Evolutionary conservation across 2,329 filamentous ascomycete genomes (phyloP), one percentile per base, ranked within the genome.

Genomic region (Fusarium veterinarium): DNA sequence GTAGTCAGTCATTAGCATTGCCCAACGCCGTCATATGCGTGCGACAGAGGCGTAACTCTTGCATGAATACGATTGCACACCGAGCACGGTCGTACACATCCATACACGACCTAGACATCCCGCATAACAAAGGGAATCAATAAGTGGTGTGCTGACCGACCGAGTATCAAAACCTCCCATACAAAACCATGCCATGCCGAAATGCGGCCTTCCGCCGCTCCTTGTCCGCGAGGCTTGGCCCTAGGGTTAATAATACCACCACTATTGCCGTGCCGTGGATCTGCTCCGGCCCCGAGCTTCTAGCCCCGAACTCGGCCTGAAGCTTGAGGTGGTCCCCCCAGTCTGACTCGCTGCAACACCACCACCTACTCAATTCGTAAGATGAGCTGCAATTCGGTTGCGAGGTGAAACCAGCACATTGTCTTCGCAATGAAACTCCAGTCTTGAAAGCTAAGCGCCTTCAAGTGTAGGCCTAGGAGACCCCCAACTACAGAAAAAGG

Each of bases 261-360:
- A 49, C 40, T 63, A 44, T 66, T 46, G 55, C 52, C 46, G 45
- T 61, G 55, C 63, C 70, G 70, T 73, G 61, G 62, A 73, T 72
- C 60, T 61, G 44, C 52, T 69, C 67, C 64, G 60, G 67, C 67
- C 71, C 71, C 67, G 67, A 73, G 71, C 71, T 72, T 72, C 53
- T 61, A 70, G 71, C 71, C 71, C 71, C 71, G 71, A 74, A 63
- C 71, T 74, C 71, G 71, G 67, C 71, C 71, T 74, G 71, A 74
- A 74, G 71, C 56, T 67, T 74, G 71, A 74, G 71, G 71, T 74
- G 67, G 46, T 35, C 30, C 67, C 71, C 71, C 64, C 58, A 65
- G 61, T 61, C 71, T 74, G 71, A 74, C 71, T 74, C 71, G 71
- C 53, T 65, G 49, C 60, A 42, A 72, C 71, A 72, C 71, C 71